Evolutionary conservation across 2,329 filamentous ascomycete species (phyloP), one percentile per base, ranked within the genome.

Genomic region (Xylariaceae sp.): DNA sequence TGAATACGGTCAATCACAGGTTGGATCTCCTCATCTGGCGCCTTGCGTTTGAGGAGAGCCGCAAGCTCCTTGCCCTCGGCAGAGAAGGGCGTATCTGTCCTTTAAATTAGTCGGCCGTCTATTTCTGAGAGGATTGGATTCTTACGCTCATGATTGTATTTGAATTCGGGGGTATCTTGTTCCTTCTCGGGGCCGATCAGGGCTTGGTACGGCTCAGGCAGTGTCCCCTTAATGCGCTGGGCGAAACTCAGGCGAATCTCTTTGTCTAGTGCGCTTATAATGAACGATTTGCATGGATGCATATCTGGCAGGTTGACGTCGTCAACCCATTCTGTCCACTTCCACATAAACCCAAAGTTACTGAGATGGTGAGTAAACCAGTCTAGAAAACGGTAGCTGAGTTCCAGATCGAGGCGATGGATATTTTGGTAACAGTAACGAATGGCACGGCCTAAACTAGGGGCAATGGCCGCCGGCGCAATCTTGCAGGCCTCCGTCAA

Each of bases 311-410:
- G 82, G 39, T 86, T 82, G 14, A 96, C 87, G 71, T 98, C 92
- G 14, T 93, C 91, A 44, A 90, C 83, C 95, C 95, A 99, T 77
- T 99, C 95, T 14, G 90, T 88, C 95, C 95, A 99, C 76, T 98
- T 98, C 95, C 95, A 99, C 8, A 95, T 95, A 73, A 98, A 99
- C 50, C 96, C 95, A 72, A 99, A 99, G 78, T 99, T 99, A 77
- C 93, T 97, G 65, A 99, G 78, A 78, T 99, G 95, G 73, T 99
- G 95, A 16, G 94, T 86, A 71, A 99, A 99, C 95, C 95, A 99
- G 73, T 98, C 94, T 71, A 96, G 81, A 76, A 98, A 98, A 23
- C 95, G 86, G 69, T 93, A 89, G 53, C 81, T 84, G 39, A 99
- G 79, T 75, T 98, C 93, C 44, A 97, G 80, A 70, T 99, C 95